Evolutionary conservation across 805 yeast species (phyloP).

Genomic region (Candida boleticola): DNA sequence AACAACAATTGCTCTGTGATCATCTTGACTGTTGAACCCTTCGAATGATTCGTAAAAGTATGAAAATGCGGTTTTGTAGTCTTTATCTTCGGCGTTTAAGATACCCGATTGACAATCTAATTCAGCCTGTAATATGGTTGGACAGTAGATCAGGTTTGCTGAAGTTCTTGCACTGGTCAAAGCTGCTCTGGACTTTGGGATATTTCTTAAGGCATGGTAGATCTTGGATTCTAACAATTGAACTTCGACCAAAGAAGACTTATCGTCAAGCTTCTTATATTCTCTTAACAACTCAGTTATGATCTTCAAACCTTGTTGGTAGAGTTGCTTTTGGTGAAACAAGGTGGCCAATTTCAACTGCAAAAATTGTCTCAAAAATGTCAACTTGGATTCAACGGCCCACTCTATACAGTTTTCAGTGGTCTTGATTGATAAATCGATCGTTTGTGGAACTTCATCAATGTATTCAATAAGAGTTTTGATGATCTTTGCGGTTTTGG

Average conservation of each 20-base stretch:
- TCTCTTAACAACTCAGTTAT: slow-evolving; percentile 74
- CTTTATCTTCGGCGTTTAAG: slow-evolving; percentile 94
- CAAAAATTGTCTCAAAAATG: slow-evolving; percentile 84
- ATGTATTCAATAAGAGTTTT: slow-evolving; percentile 76
- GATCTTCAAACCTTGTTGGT: slow-evolving; percentile 68
- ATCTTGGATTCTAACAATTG: slow-evolving; percentile 88
- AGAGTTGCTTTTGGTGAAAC: slow-evolving; percentile 62
- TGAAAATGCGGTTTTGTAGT: slow-evolving; percentile 92
- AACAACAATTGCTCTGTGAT: slow-evolving; percentile 61
- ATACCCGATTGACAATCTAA: slow-evolving; percentile 94
- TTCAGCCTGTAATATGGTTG: slow-evolving; percentile 91
- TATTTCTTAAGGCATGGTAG: slow-evolving; percentile 86
- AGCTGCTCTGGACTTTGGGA: slow-evolving; percentile 88
- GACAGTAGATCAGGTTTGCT: slow-evolving; percentile 95
- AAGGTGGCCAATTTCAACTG: slow-evolving; percentile 80
- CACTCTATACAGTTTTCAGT: slow-evolving; percentile 82
- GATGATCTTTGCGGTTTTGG: slow-evolving; percentile 91
- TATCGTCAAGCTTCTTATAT: slow-evolving; percentile 92
- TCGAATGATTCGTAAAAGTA: slow-evolving; percentile 95
- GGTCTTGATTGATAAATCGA: slow-evolving; percentile 69
- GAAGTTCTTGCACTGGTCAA: slow-evolving; percentile 94
- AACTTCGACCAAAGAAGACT: slow-evolving; percentile 91
- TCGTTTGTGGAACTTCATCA: slow-evolving; percentile 57
- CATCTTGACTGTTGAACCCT: slow-evolving; percentile 73
- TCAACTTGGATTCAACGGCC: slow-evolving; percentile 79